Percentiles rank a stretch among this genome's conserved stretches.
Evolutionary conservation across 768 basidiomycete species (phyloP).

Genomic region (Pholiota molesta): DNA sequence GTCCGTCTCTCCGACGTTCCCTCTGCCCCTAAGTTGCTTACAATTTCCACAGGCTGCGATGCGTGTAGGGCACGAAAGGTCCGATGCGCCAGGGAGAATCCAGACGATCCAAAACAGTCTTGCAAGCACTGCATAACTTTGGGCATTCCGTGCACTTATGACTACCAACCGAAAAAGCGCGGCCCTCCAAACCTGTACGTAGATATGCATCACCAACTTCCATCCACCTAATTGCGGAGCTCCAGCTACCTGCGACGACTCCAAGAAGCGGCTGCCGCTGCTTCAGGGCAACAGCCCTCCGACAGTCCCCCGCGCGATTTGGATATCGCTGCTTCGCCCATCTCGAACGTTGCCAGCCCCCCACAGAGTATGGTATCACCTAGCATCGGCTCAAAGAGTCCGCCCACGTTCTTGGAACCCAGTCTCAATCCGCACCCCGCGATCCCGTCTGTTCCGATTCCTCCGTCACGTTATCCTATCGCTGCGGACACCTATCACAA

Average conservation of each 20-base stretch:
- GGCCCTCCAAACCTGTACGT: conserved; percentile 87
- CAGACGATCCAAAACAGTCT: conserved; percentile 73
- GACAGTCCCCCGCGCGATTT: conserved; percentile 39
- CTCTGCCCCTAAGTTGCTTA: conserved; percentile 9
- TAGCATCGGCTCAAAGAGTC: conserved; percentile 44
- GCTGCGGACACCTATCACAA: conserved; percentile 68
- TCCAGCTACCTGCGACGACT: conserved; percentile 75
- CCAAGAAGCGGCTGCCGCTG: conserved; percentile 74
- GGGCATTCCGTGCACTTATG: conserved; percentile 85
- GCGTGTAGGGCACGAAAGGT: conserved; percentile 88
- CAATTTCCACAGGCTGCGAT: conserved; percentile 67
- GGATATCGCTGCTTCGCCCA: conserved; percentile 44
- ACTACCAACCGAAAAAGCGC: conserved; percentile 92
- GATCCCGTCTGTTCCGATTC: conserved; percentile 46
- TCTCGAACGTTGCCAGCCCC: conserved; percentile 52
- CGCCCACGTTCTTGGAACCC: conserved; percentile 56
- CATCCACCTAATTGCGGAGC: conserved; percentile 11
- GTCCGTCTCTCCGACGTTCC: conserved; percentile 43
- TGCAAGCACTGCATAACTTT: conserved; percentile 89
- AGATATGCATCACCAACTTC: neutral
- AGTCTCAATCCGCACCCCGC: conserved; percentile 42
- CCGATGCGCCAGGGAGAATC: conserved; percentile 78
- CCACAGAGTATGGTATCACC: conserved; percentile 50
- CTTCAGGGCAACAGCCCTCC: conserved; percentile 45
- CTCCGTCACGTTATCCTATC: conserved; percentile 73